Percentiles rank a stretch among this genome's conserved stretches.
Conservation (phyloP, 306 rosid species). For the Prunus fruticosa region DNA sequence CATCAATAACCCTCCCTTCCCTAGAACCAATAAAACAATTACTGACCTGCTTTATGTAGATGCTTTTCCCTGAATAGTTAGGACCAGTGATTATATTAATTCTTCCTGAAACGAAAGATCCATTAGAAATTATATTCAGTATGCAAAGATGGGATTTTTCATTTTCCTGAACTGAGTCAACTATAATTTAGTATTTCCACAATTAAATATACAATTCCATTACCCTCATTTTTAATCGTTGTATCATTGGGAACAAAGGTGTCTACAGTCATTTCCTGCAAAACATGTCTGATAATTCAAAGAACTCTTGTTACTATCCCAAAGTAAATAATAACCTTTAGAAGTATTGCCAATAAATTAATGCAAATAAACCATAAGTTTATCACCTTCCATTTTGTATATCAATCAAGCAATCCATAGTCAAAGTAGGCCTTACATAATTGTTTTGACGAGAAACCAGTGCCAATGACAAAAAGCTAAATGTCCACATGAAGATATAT, state of each 20-base stretch:
- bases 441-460: slow-evolving; percentile 90
- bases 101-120: slow-evolving; percentile 63
- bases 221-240: slow-evolving; percentile 68
- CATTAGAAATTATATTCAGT: slow-evolving; percentile 15
- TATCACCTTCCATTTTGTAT: slow-evolving; percentile 90
- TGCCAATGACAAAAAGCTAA: slow-evolving; percentile 84
- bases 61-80: slow-evolving; percentile 94
- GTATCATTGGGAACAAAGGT: slow-evolving; percentile 96
- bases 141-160: slow-evolving; percentile 16
- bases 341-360: neutral
- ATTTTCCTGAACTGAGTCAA: slow-evolving; percentile 9
- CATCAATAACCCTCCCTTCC: neutral
- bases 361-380: slow-evolving; percentile 15
- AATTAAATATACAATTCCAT: slow-evolving; percentile 18
- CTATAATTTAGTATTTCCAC: slow-evolving; percentile 4
- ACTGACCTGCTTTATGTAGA: slow-evolving; percentile 90
- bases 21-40: neutral
- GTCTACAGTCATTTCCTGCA: slow-evolving; percentile 99
- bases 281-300: slow-evolving; percentile 67
- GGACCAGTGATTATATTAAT: slow-evolving; percentile 91
- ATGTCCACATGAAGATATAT: slow-evolving; percentile 13
- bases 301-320: slow-evolving; percentile 22
- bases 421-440: slow-evolving; percentile 78
- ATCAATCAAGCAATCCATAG: slow-evolving; percentile 66
- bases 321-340: slow-evolving; percentile 18